Base-by-base conservation (phyloP, 345 rosid species). In the Hibiscus trionum region DNA sequence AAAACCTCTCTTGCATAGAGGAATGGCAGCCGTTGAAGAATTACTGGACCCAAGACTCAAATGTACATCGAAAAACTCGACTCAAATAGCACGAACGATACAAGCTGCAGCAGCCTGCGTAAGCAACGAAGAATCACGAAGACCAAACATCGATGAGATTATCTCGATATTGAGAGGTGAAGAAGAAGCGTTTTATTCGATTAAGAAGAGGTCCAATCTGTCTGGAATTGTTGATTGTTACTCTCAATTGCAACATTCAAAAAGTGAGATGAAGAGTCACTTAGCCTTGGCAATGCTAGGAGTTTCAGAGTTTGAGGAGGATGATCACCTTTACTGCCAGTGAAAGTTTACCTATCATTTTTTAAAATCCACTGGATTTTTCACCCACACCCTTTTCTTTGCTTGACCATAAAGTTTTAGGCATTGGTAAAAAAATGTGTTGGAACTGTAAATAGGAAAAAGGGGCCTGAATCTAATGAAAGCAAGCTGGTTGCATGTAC, bases 251-350 rank as follows among this genome's bases (percentile, higher is more conserved):
- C 96, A 90, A 12, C 83, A 77, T 56, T 84, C 90, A 8, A 88
- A 83, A 76, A 88, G 81, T 17, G 98, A 94, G 87, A 88, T 90
- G 92, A 88, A 80, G 47, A 81, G 89, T 74, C 97, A 94, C 81
- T 77, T 94, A 67, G 95, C 96, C 11, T 77, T 94, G 79, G 97
- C 95, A 7, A 91, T 94, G 96, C 79, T 87, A 7, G 97, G 97
- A 77, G 93, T 90, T 74, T 73, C 90, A 0, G 97, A 91, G 61
- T 75, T 81, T 75, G 97, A 86, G 75, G 97, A 88, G 0, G 86
- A 88, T 17, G 85, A 86, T 69, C 83, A 79, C 73, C 82, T 86
- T 71, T 81, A 83, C 35, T 69, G 84, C 58, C 85, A 87, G 42
- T 90, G 82, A 92, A 64, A 61, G 19, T 50, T 50, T 50, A 15